These are phyloP conservation scores for Neurospora sp. DNA, from an alignment of 495 filamentous ascomycete species.

Conservation along the genomic window DNA sequence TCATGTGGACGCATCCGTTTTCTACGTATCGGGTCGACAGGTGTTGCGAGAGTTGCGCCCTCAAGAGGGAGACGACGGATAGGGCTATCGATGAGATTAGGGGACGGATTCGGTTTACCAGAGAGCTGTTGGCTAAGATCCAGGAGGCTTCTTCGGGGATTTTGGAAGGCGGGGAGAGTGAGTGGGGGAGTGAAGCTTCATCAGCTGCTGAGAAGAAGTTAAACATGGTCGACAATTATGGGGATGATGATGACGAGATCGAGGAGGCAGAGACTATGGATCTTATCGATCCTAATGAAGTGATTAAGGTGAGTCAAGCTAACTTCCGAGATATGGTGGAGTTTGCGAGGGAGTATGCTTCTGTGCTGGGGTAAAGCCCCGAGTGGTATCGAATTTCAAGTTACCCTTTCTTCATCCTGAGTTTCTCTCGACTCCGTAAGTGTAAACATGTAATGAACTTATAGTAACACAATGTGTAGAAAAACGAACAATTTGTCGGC, in stretches of 20 bases:
- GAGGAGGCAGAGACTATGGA: not conserved
- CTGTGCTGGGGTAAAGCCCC: not conserved
- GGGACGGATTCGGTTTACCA: conserved; percentile 1
- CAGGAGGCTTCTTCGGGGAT: not conserved
- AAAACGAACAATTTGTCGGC: conserved; percentile 7
- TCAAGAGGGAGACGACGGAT: not conserved
- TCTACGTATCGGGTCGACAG: conserved; percentile 6
- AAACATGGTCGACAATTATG: not conserved
- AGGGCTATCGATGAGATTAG: conserved; percentile 1
- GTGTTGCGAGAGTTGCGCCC: conserved; percentile 11
- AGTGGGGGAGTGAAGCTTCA: not conserved
- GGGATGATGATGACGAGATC: not conserved
- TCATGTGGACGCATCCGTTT: conserved; percentile 15
- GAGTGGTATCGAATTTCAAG: not conserved
- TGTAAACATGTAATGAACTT: not conserved
- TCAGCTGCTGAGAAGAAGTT: not conserved
- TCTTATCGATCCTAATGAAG: not conserved
- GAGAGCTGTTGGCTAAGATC: conserved; percentile 1
- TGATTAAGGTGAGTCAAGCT: not conserved
- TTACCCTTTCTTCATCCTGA: not conserved
- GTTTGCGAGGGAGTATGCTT: not conserved
- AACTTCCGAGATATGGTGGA: not conserved
- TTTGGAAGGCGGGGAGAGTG: not conserved
- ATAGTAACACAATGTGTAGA: not conserved
- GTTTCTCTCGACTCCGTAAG: not conserved